Evolutionary conservation across 73 alveolate species (phyloP), one percentile per base, ranked within the genome.

Genomic region (Paramecium sexaurelia): DNA sequence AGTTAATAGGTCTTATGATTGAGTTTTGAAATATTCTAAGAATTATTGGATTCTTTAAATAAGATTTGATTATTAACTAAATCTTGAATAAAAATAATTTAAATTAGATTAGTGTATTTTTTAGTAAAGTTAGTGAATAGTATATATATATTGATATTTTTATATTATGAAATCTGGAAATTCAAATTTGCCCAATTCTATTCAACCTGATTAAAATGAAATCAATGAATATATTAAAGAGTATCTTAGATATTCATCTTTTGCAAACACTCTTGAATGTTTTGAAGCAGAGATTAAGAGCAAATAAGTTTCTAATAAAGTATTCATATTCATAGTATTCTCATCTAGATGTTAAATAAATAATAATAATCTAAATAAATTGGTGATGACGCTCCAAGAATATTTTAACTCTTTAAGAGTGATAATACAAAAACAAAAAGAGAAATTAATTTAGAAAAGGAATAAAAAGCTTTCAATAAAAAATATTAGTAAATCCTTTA

Each of bases 381-480:
- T 91, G 91, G 45, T 24, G 99, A 95, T 37, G 96, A 94, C 15
- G 95, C 94, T 66, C 98, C 99, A 39, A 92, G 96, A 68, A 87
- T 97, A 35, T 95, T 96, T 71, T 75, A 96, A 83, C 87, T 95
- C 85, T 89, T 96, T 73, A 97, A 97, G 91, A 92, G 92, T 19
- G 98, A 96, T 55, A 92, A 95, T 51, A 96, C 75, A 19, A 95
- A 95, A 41, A 92, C 96, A 6, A 94, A 95, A 61, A 97, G 98
- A 92, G 98, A 96, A 90, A 95, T 95, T 26, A 97, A 95, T 92
- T 73, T 97, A 51, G 98, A 97, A 55, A 97, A 97, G 61, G 99
- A 97, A 7, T 88, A 94, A 78, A 96, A 94, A 26, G 71, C 90
- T 7, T 94, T 97, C 45, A 96, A 98, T 90, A 95, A 93, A 84